Base-by-base conservation (phyloP, 2,329 filamentous ascomycete species). In the Rosellinia necatrix region DNA sequence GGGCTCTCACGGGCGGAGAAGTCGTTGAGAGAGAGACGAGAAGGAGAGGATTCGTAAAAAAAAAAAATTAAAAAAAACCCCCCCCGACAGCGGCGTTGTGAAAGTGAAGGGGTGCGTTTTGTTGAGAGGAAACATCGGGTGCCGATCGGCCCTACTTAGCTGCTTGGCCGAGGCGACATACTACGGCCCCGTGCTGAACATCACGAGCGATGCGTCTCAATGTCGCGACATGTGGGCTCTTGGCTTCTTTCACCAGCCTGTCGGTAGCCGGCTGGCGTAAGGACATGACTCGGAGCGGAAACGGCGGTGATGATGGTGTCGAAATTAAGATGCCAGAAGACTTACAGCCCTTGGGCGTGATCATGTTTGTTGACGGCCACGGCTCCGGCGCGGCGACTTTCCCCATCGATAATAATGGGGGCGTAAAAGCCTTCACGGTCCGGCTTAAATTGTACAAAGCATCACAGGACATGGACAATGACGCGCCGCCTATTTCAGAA, bases 191-290 rank as follows among this genome's bases (percentile, higher is more conserved):
- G 34, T 42, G 27, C 43, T 55, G 17, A 34, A 51, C 50, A 49
- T 46, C 56, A 58, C 55, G 42, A 67, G n/a, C 59, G 48, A 70
- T 70, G 68, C 63, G 65, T 63, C 61, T 60, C 58, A 57, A 66
- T 66, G 66, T 49, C 52, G 61, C 62, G 55, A 61, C 41, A 60
- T 53, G 53, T 34, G 61, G 63, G 63, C 64, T 65, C 46, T 52
- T 66, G 46, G 58, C 65, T 64, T 64, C 55, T 53, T 55, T 61
- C 24, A 43, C 59, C 49, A 59, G 62, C 27, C 53, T 37, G 17
- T 50, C 43, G 3, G 24, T 43, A 37, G 21, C 7, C 7, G 41
- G 25, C 7, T 15, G 21, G 21, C n/a, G 25, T 29, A 43, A 51
- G 56, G 48, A 21, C 15, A 15, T 13, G 41, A 21, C n/a, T 7